Conservation (phyloP, 1,139 yeast genomes). For the Hansenula sp. region DNA sequence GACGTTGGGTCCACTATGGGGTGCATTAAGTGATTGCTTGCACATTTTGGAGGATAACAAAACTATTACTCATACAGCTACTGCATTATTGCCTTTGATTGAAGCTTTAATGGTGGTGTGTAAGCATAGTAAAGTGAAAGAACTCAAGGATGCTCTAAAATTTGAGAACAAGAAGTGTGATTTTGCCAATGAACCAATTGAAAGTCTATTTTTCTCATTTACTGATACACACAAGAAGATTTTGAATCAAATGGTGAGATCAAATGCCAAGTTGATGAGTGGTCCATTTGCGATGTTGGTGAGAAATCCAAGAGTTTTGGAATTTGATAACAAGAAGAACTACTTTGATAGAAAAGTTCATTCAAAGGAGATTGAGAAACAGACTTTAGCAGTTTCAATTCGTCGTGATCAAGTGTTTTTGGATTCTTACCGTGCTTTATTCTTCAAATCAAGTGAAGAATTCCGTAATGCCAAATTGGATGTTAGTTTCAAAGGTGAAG, state of each 20-base stretch:
- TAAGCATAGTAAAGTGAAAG: conserved; percentile 75
- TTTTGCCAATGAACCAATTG: conserved; percentile 72
- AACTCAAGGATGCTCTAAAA: conserved; percentile 53
- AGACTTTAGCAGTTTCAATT: conserved; percentile 58
- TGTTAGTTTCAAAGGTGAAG: conserved; percentile 84
- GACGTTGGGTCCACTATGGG: conserved; percentile 81
- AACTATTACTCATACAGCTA: conserved; percentile 60
- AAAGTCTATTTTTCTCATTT: conserved; percentile 75
- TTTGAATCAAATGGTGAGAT: conserved; percentile 86
- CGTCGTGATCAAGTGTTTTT: conserved; percentile 89
- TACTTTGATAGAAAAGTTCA: conserved; percentile 77
- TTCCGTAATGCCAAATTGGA: conserved; percentile 72
- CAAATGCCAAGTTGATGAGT: conserved; percentile 90
- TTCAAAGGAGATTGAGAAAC: conserved; percentile 37
- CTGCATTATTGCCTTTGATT: conserved; percentile 78
- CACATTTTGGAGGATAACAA: conserved; percentile 50
- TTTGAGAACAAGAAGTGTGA: conserved; percentile 60
- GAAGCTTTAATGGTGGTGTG: conserved; percentile 95
- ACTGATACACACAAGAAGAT: conserved; percentile 89
- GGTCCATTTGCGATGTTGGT: conserved; percentile 94
- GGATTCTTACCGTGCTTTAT: conserved; percentile 82
- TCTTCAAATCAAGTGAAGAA: conserved; percentile 75
- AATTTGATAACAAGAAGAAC: conserved; percentile 89
- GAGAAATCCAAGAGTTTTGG: conserved; percentile 83
- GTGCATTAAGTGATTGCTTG: conserved; percentile 75